Evolutionary conservation across 1,284 basidiomycete genomes (phyloP).

Genomic region (Rhodotorula sp.): DNA sequence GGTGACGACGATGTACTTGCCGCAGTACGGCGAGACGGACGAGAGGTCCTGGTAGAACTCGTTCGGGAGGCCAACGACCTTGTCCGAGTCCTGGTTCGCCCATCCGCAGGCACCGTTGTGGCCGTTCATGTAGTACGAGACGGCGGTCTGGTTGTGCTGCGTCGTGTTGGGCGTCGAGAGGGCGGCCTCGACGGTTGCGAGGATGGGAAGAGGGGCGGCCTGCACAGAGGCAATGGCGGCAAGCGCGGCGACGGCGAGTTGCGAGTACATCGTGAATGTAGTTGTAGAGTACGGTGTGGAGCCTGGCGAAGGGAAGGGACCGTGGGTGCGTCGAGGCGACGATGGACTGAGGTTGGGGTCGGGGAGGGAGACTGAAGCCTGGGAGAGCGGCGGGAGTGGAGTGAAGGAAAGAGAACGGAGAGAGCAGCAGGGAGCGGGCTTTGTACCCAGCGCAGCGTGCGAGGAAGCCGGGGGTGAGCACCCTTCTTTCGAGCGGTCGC

Average conservation of each 20-base stretch:
- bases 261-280: conserved; percentile 11
- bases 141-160: conserved; percentile 1
- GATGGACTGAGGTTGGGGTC: not conserved
- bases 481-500: not conserved
- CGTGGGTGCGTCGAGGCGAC: not conserved
- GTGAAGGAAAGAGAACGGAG: not conserved
- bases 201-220: not conserved
- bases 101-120: conserved; percentile 37
- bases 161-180: conserved; percentile 19
- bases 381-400: not conserved
- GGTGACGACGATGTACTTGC: conserved; percentile 33
- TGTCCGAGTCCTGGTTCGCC: conserved; percentile 27
- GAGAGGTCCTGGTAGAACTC: conserved; percentile 35
- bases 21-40: conserved; percentile 39
- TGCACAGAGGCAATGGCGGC: conserved; percentile 9
- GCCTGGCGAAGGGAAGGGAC: not conserved
- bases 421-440: not conserved
- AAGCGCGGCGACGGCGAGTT: conserved; percentile 20
- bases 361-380: not conserved
- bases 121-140: conserved; percentile 18
- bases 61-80: conserved; percentile 39
- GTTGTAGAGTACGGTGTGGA: not conserved
- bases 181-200: conserved; percentile 11
- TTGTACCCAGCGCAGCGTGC: not conserved
- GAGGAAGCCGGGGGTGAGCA: not conserved